Conservation (phyloP, 2,329 filamentous ascomycete species). For the Claviceps pazoutovae region DNA sequence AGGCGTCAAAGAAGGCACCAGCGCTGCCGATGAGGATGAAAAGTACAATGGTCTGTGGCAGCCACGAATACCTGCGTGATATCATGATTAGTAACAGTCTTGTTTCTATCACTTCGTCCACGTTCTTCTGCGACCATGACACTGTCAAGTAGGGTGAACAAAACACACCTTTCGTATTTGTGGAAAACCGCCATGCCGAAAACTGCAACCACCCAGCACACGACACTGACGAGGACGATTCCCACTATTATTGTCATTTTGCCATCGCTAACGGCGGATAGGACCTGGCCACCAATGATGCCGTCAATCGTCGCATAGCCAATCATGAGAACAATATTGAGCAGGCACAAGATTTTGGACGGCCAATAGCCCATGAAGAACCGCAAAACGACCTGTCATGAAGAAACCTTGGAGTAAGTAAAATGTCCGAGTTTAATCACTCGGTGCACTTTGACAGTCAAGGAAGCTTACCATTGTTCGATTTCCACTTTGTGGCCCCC, state of each 20-base stretch:
- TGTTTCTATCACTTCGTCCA: background rate
- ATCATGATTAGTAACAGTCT: background rate
- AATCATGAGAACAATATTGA: conserved; percentile 46
- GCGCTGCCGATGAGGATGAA: conserved; percentile 58
- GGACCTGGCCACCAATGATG: conserved; percentile 66
- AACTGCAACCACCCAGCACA: conserved; percentile 58
- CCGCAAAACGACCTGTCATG: conserved; percentile 43
- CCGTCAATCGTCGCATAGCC: conserved; percentile 68
- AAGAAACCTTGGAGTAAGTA: too few relatives aligned
- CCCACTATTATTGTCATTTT: conserved; percentile 59
- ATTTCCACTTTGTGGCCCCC: conserved; percentile 60
- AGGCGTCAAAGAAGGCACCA: conserved; percentile 48
- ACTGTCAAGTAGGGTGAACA: background rate
- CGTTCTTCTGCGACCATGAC: background rate
- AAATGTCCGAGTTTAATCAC: too few relatives aligned
- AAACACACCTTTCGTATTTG: conserved; percentile 46
- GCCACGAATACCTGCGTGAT: conserved; percentile 21
- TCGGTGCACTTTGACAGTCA: too few relatives aligned
- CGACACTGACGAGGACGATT: conserved; percentile 61
- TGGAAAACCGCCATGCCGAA: conserved; percentile 45
- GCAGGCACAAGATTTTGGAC: conserved; percentile 17
- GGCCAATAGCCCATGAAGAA: conserved; percentile 60
- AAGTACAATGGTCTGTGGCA: conserved; percentile 59
- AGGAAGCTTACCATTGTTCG: conserved; percentile 49
- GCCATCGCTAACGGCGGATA: conserved; percentile 54